A percentile compares a stretch with the other conserved stretches of the same genome.
Evolutionary conservation across 169 alveolate genomes (phyloP).

Genomic region (Plasmodium gonderi): DNA sequence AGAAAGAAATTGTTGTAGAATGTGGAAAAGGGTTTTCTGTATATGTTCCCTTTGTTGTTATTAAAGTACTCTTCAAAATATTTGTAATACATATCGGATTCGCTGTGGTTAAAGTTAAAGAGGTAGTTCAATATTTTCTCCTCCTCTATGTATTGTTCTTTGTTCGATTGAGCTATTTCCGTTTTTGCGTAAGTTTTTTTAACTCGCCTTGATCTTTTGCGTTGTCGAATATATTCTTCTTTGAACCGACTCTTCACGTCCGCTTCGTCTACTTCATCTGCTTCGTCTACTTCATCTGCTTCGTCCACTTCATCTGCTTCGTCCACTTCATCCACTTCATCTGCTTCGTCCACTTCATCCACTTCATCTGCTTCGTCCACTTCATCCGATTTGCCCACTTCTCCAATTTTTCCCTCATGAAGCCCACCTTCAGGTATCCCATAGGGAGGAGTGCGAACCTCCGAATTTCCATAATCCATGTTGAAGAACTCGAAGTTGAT

Average conservation of each 20-base stretch:
- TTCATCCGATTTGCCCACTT: not conserved
- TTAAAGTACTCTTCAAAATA: constrained; percentile 72
- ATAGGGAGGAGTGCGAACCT: not conserved
- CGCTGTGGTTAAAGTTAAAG: constrained; percentile 53
- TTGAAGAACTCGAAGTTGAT: constrained; percentile 19
- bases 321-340: not conserved
- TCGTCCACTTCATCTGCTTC: not conserved
- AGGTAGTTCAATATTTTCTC: constrained; percentile 28
- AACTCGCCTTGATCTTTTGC: no score
- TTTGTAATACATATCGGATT: constrained; percentile 44
- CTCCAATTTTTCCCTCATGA: not conserved
- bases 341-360: not conserved
- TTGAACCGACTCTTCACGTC: not conserved
- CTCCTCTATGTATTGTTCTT: not conserved
- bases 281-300: not conserved
- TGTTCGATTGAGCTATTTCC: not conserved
- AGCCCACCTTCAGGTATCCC: not conserved
- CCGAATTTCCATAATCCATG: constrained; percentile 23
- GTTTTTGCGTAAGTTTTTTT: not conserved
- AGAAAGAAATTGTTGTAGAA: constrained; percentile 47
- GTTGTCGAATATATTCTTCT: no score
- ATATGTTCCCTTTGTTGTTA: constrained; percentile 38
- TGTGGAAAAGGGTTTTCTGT: constrained; percentile 37
- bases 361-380: not conserved
- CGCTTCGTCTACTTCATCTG: not conserved